Evolutionary conservation across 371 early-diverging fungal species (phyloP).

Genomic region (Sporodiniella umbellata): DNA sequence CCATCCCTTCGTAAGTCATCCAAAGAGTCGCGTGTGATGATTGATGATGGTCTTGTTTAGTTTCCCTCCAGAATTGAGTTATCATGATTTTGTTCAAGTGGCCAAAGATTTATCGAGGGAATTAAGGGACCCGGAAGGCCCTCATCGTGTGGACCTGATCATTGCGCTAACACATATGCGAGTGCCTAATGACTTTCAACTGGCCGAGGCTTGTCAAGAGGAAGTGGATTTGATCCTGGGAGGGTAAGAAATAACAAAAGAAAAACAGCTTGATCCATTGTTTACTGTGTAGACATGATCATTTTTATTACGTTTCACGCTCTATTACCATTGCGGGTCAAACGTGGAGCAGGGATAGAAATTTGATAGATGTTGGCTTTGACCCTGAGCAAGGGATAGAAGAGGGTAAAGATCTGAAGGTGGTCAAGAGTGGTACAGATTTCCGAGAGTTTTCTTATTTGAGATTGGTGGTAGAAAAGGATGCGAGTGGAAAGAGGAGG

Average conservation of each 20-base stretch:
- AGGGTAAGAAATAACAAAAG: conserved; percentile 29
- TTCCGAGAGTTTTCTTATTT: conserved; percentile 57
- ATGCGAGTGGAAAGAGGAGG: conserved; percentile 19
- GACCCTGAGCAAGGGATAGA: conserved; percentile 27
- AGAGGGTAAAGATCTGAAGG: conserved; percentile 26
- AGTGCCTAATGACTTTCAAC: conserved; percentile 54
- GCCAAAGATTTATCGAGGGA: conserved; percentile 35
- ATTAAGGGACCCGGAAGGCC: conserved; percentile 33
- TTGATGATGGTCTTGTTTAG: too few relatives aligned
- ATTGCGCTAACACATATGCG: conserved; percentile 68
- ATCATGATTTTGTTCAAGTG: conserved; percentile 47
- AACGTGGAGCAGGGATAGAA: conserved; percentile 23
- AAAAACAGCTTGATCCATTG: background rate
- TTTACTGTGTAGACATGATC: conserved; percentile 52
- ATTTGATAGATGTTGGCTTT: conserved; percentile 29
- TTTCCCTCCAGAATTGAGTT: conserved; percentile 52
- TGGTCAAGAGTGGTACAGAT: conserved; percentile 65
- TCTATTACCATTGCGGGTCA: conserved; percentile 37
- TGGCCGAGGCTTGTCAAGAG: conserved; percentile 40
- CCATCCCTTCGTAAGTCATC: conserved; percentile 47
- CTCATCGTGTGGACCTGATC: conserved; percentile 47
- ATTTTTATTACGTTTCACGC: conserved; percentile 53
- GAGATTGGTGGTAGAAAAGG: conserved; percentile 23
- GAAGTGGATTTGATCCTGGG: conserved; percentile 61
- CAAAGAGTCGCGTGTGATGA: too few relatives aligned